phyloP scores from a whole-genome alignment of 768 basidiomycete species.

The Lanmaoa rubissima region DNA sequence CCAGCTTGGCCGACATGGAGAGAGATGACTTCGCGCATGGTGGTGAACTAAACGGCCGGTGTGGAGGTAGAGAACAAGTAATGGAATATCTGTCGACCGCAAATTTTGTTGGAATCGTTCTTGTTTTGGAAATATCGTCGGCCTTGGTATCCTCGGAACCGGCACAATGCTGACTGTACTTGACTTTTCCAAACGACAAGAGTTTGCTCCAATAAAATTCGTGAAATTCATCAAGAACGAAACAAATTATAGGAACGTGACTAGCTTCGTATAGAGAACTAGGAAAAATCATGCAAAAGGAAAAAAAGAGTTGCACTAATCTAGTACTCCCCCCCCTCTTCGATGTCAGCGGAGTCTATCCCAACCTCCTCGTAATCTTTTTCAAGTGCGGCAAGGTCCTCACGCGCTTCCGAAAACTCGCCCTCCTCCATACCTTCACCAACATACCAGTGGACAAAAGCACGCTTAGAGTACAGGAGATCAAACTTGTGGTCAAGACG shows the following conservation, averaged over 20 bases:
- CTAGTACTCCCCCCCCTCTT: conserved; percentile 52
- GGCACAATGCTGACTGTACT: background rate
- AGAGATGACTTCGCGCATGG: conserved; percentile 93
- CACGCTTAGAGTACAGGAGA: conserved; percentile 68
- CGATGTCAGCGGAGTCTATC: conserved; percentile 47
- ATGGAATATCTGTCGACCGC: background rate
- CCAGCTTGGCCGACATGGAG: conserved; percentile 97
- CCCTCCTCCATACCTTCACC: conserved; percentile 87
- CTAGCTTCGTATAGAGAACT: conserved; percentile 29
- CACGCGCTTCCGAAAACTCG: conserved; percentile 98
- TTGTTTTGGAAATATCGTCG: conserved; percentile 28
- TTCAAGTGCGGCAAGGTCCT: conserved; percentile 99
- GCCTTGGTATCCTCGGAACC: background rate
- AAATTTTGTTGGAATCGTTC: conserved; percentile 23
- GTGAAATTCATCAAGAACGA: conserved; percentile 35
- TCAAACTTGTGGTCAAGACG: conserved; percentile 79
- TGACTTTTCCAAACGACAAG: background rate
- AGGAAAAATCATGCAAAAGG: conserved; percentile 19
- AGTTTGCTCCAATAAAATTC: conserved; percentile 25
- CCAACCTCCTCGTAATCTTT: conserved; percentile 93
- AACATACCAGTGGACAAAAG: conserved; percentile 61
- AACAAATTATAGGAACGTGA: conserved; percentile 29
- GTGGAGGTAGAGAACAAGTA: conserved; percentile 16
- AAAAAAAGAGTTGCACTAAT: background rate
- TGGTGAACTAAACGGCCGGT: conserved; percentile 16